Base-by-base conservation (phyloP, 306 rosid genomes). In the Quercus dentata region DNA sequence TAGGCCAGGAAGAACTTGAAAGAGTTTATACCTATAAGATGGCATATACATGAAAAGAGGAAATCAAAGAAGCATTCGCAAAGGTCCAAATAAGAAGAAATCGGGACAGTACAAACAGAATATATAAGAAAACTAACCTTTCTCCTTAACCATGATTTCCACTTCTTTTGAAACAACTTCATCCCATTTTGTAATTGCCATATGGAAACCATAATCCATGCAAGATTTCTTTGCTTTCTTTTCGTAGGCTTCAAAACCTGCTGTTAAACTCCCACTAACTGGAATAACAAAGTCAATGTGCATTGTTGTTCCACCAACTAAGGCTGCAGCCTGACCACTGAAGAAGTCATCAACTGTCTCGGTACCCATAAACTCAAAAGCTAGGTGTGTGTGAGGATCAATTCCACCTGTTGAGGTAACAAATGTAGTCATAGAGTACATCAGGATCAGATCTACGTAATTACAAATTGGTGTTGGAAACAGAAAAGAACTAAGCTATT, bases 281-380 rank as follows among this genome's bases (percentile, higher is more conserved):
- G 97, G 98, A 76, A 94, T 82, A 67, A 91, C 94, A 75, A 94
- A 94, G 89, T 94, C 97, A 59, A 94, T 91, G 80, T 94, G 97
- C 98, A 92, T 92, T 14, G 98, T 94, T 28, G 98, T 94, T 80
- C 98, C 98, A 76, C 97, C 98, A 72, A 97, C 94, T 90, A 94
- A 91, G 56, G 97, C 97, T 18, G 99, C 99, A 41, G 99, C 99
- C 86, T 94, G 99, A 74, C 99, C 97, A 81, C 81, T 87, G 88
- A 94, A 92, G 91, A 92, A 94, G 86, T 94, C 95, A 76, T 92
- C 97, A 55, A 83, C 74, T 1, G 95, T 78, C 76, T 69, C 88
- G 25, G 89, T 76, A 67, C 79, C 86, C 97, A 92, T 92, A 84
- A 92, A 92, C 85, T 86, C 94, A 64, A 94, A 74, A 54, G 83